Percentiles rank a stretch among this genome's conserved stretches.
Evolutionary conservation across 441 rosid genomes (phyloP).

Genomic region (Melastoma candidum): DNA sequence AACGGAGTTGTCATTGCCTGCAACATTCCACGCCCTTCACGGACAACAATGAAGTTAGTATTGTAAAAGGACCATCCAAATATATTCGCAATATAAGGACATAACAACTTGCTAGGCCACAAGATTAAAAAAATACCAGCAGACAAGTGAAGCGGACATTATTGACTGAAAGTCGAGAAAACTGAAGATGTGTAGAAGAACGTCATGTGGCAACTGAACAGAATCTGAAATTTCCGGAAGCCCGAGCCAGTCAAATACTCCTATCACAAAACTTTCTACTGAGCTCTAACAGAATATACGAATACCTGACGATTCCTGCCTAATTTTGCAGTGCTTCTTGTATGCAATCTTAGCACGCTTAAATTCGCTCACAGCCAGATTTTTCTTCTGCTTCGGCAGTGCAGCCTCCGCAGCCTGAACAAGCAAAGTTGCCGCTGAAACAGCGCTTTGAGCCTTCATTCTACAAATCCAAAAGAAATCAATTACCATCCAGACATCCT

Average conservation of each 20-base stretch:
- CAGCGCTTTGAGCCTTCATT: constrained; percentile 52
- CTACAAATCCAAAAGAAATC: constrained; percentile 18
- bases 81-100: background rate
- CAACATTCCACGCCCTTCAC: constrained; percentile 73
- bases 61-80: background rate
- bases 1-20: constrained; percentile 42
- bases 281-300: background rate
- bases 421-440: constrained; percentile 59
- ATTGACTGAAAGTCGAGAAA: no score
- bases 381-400: constrained; percentile 87
- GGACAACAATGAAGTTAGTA: constrained; percentile 11
- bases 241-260: background rate
- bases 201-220: constrained; percentile 58
- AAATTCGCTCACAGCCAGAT: constrained; percentile 50
- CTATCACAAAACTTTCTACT: background rate
- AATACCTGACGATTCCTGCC: constrained; percentile 30
- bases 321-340: constrained; percentile 43
- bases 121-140: constrained; percentile 38
- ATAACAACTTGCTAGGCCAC: background rate
- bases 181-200: constrained; percentile 47
- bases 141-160: constrained; percentile 22
- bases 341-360: constrained; percentile 69
- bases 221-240: constrained; percentile 24
- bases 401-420: constrained; percentile 57
- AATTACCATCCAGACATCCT: no score